Conservation (phyloP, 2,329 filamentous ascomycete species). For the Penicillium verrucosum region DNA sequence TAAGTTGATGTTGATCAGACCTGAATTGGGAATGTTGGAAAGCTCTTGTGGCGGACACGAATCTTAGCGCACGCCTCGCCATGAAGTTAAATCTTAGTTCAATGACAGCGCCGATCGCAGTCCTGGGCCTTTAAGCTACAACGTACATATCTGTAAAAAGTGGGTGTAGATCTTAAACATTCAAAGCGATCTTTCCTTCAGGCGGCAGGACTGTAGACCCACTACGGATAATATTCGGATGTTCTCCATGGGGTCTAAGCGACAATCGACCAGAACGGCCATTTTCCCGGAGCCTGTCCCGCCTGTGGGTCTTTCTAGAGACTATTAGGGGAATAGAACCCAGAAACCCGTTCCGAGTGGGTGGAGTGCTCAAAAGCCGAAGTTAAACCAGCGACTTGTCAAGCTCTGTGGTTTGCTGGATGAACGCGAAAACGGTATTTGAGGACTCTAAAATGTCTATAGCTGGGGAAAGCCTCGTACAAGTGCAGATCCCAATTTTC, state of each 20-base stretch:
- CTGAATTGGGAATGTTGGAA: background rate
- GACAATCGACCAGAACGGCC: background rate
- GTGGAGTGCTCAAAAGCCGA: constrained; percentile 6
- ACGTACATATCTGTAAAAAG: too few species aligned
- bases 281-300: background rate
- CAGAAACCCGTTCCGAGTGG: background rate
- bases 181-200: constrained; percentile 1
- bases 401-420: background rate
- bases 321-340: background rate
- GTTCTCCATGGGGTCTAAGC: background rate
- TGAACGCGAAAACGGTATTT: background rate
- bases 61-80: background rate
- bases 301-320: background rate
- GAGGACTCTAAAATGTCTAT: background rate
- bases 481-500: constrained; percentile 11
- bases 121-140: background rate
- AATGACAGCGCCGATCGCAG: constrained; percentile 13
- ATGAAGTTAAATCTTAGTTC: background rate
- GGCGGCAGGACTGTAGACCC: background rate
- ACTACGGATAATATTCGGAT: background rate
- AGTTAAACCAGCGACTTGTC: constrained; percentile 10
- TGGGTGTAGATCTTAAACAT: background rate
- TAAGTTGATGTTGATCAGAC: background rate
- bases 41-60: background rate
- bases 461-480: constrained; percentile 4